Percentiles rank a stretch among this genome's conserved stretches.
Evolutionary conservation across 169 alveolate genomes (phyloP).

Genomic region (Babesia sp.): DNA sequence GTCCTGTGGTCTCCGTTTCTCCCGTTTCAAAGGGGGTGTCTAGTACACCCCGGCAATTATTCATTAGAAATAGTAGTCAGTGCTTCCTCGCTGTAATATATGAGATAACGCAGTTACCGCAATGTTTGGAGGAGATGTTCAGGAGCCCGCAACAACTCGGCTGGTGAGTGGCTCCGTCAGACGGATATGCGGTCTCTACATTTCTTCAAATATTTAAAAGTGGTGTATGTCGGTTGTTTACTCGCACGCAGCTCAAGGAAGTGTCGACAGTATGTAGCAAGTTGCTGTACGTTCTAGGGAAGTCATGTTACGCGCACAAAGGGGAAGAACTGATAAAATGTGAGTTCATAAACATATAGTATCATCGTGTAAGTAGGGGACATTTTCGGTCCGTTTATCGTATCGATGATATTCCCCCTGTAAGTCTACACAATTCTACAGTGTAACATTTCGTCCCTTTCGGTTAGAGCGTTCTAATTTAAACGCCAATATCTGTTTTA

Average conservation of each 20-base stretch:
- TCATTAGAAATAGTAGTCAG: not conserved
- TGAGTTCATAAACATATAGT: not conserved
- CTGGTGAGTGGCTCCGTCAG: not conserved
- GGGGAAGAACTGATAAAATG: slow-evolving; percentile 41
- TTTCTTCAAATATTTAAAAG: not conserved
- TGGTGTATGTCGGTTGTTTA: not conserved
- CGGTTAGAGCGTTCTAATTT: too few relatives aligned
- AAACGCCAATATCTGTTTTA: too few relatives aligned
- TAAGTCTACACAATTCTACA: slow-evolving; percentile 16
- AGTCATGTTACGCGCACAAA: slow-evolving; percentile 17
- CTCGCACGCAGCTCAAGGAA: slow-evolving; percentile 18
- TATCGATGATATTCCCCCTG: slow-evolving; percentile 53
- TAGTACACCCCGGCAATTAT: too few relatives aligned
- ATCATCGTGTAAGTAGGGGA: slow-evolving; percentile 40
- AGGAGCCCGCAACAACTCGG: slow-evolving; percentile 14
- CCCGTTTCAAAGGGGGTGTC: too few relatives aligned
- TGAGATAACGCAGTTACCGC: not conserved
- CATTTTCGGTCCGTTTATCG: slow-evolving; percentile 49
- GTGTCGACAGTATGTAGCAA: not conserved
- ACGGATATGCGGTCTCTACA: not conserved
- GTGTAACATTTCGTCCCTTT: too few relatives aligned
- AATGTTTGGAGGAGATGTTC: slow-evolving; percentile 10
- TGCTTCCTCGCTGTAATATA: not conserved
- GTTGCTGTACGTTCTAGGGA: slow-evolving; percentile 24
- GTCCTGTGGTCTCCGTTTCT: too few relatives aligned